These are phyloP conservation scores for Coemansia sp. DNA, from an alignment of 192 early-diverging fungal genomes.

Conservation along the genomic window DNA sequence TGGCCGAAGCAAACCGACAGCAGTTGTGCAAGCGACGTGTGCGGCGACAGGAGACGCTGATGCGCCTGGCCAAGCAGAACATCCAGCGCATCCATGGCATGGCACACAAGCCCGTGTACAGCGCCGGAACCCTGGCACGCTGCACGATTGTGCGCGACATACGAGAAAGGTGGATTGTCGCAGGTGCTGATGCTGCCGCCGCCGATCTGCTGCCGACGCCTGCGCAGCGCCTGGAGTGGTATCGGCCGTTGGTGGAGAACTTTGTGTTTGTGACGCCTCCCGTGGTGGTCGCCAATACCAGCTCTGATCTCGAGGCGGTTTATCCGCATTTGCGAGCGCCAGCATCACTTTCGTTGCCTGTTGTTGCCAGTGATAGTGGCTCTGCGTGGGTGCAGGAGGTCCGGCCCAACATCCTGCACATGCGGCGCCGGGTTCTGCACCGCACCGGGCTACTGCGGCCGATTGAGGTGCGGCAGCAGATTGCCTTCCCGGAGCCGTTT, in stretches of 20 bases:
- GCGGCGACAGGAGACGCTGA: conserved; percentile 10
- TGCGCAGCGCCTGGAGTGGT: conserved; percentile 14
- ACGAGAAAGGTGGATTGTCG: conserved; percentile 8
- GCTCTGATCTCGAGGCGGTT: conserved; percentile 13
- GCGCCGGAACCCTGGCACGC: conserved; percentile 7
- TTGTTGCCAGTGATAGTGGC: not conserved
- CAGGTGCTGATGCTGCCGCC: conserved; percentile 18
- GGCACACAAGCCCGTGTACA: conserved; percentile 12
- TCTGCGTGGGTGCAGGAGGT: conserved; percentile 4
- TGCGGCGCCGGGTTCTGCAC: conserved; percentile 23
- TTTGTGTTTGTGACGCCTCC: conserved; percentile 42
- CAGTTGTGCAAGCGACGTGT: not conserved
- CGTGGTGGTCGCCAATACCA: conserved; percentile 20
- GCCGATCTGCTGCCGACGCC: conserved; percentile 57
- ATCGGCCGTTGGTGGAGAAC: conserved; percentile 3
- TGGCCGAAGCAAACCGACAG: conserved; percentile 1
- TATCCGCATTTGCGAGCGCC: conserved; percentile 17
- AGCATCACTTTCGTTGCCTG: too few relatives aligned
- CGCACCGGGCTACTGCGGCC: conserved; percentile 56
- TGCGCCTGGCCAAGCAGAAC: conserved; percentile 21
- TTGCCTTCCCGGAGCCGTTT: conserved; percentile 81
- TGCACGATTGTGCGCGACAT: conserved; percentile 3
- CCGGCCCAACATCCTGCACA: conserved; percentile 16
- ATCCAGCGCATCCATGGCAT: conserved; percentile 5
- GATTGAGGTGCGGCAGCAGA: conserved; percentile 58